phyloP scores from a whole-genome alignment of 2,329 filamentous ascomycete species.

The Verticillium isaacii region DNA sequence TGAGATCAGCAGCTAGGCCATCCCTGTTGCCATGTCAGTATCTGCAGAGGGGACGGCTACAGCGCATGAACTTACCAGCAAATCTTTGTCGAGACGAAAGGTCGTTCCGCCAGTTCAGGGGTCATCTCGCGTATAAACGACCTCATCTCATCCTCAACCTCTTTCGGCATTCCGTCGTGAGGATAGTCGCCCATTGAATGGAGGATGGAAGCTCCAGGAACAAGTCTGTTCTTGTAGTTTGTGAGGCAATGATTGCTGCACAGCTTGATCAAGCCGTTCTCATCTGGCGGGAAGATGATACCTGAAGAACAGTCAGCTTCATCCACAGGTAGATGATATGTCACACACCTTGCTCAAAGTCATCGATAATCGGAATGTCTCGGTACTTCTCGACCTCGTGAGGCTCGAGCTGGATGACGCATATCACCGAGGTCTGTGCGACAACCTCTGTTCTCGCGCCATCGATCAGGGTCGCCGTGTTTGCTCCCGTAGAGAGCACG shows the following conservation, averaged over 20 bases:
- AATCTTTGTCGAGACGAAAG: constrained; percentile 42
- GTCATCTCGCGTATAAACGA: constrained; percentile 44
- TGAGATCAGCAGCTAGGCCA: constrained; percentile 22
- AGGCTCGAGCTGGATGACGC: constrained; percentile 56
- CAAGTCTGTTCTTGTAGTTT: constrained; percentile 28
- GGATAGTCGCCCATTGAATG: constrained; percentile 18
- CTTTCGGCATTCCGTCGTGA: constrained; percentile 34
- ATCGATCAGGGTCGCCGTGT: constrained; percentile 59
- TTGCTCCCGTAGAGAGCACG: constrained; percentile 63
- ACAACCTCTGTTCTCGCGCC: constrained; percentile 52
- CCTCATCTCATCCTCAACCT: constrained; percentile 49
- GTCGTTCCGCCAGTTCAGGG: constrained; percentile 41
- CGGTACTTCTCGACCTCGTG: constrained; percentile 51
- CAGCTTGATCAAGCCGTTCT: constrained; percentile 42
- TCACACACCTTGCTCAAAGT: constrained; percentile 14
- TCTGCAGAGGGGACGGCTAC: neutral
- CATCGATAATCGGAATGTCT: constrained; percentile 28
- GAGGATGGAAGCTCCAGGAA: constrained; percentile 12
- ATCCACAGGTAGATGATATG: no score
- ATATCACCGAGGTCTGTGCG: constrained; percentile 59
- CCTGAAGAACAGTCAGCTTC: constrained; percentile 15
- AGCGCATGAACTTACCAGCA: constrained; percentile 44
- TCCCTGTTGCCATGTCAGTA: constrained; percentile 15
- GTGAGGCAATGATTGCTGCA: constrained; percentile 50
- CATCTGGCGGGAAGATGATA: constrained; percentile 52